Base-by-base conservation (phyloP, 2,329 filamentous ascomycete species). In the Paracamarosporium sp. region DNA sequence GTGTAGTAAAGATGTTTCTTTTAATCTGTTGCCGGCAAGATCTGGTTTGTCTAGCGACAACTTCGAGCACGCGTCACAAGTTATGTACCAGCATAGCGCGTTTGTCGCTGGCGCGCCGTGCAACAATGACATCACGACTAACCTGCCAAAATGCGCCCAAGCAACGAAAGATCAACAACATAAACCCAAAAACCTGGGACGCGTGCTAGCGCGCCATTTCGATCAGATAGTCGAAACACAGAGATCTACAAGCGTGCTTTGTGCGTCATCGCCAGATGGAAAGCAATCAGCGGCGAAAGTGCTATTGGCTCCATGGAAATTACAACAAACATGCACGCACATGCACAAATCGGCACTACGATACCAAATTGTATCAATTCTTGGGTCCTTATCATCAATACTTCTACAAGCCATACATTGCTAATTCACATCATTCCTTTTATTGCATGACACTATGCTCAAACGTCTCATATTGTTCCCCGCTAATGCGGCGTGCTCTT, bases 401-500 rank as follows among this genome's bases (percentile, higher is more conserved):
- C 48, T 43, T 33, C 36, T 51, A 41, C 35, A 50, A 40, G 22
- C 15, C 36, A 31, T 47, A 35, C 9, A 8, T 27, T 11, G 35
- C 48, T 41, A 33, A 50, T 17, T 20, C 35, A 24, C 4, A 31
- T 20, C 25, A 25, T 4, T 28, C n/a, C 48, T 13, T n/a, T 25
- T 15, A 8, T 7, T 31, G 35, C 36, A 41, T 20, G 1, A 40
- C 35, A 36, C 28, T 43, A n/a, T 41, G 11, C 50, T 45, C 13
- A 27, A 30, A 7, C 40, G 17, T 28, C 33, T 27, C 27, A 11
- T 31, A 5, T 24, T 9, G 9, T 31, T 20, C 22, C 22, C 35
- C n/a, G 22, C 53, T 55, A 45, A 38, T 61, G 57, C 38, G 69
- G 68, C 36, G 73, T 76, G 22, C 66, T 65, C 67, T 75, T 76